These are phyloP conservation scores for Sugiyamaella floridensis DNA, from an alignment of 805 yeast genomes.

Conservation along the genomic window DNA sequence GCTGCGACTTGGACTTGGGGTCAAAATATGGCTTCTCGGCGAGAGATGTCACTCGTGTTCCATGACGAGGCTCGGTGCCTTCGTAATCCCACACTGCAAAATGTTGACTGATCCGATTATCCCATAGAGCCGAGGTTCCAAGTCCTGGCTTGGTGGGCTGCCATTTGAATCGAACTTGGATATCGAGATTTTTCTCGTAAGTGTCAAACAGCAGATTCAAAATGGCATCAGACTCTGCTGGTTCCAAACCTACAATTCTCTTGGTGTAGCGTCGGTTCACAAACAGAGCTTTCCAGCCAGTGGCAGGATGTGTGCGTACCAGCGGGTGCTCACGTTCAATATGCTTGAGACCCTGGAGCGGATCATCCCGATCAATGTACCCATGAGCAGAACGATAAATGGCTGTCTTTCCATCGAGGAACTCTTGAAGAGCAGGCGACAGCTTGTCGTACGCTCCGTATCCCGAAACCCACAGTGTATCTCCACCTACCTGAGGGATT, in stretches of 20 bases:
- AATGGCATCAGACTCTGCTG: constrained; percentile 44
- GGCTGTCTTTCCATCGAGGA: constrained; percentile 41
- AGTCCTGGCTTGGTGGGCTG: constrained; percentile 33
- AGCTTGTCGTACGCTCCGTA: constrained; percentile 48
- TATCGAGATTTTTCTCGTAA: constrained; percentile 45
- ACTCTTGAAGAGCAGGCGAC: constrained; percentile 42
- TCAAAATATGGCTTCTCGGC: constrained; percentile 51
- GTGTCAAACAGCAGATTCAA: constrained; percentile 41
- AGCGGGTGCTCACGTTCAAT: constrained; percentile 43
- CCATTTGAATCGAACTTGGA: constrained; percentile 46
- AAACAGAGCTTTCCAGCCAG: constrained; percentile 54
- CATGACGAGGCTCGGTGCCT: constrained; percentile 38
- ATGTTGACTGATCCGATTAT: constrained; percentile 51
- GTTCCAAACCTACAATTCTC: constrained; percentile 46
- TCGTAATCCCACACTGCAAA: constrained; percentile 47
- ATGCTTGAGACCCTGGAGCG: constrained; percentile 39
- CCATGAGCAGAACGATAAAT: constrained; percentile 38
- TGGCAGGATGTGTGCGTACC: constrained; percentile 58
- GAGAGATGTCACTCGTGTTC: constrained; percentile 39
- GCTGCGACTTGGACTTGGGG: constrained; percentile 10
- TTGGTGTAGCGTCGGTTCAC: constrained; percentile 47
- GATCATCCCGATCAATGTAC: constrained; percentile 37
- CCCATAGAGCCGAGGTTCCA: constrained; percentile 54
- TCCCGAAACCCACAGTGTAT: constrained; percentile 48
- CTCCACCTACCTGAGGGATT: constrained; percentile 46